A percentile compares a stretch with the other conserved stretches of the same genome.
phyloP scores from a whole-genome alignment of 257 asterid genomes.

The Salvia hispanica region DNA sequence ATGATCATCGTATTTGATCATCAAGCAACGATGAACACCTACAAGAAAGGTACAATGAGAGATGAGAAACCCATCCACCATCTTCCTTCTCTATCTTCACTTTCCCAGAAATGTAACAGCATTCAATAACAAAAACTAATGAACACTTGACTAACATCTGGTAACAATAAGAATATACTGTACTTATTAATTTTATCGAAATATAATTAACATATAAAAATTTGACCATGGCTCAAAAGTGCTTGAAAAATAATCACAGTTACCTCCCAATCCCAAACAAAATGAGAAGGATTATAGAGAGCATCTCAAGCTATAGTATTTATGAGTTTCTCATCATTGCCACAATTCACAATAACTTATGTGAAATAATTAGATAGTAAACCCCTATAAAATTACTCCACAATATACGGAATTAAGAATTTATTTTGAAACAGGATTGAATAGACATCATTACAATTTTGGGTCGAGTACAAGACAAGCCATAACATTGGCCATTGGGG shows the following conservation, averaged over 20 bases:
- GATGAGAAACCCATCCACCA: too few species aligned
- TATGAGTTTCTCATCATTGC: slow-evolving; percentile 67
- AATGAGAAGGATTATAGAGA: slow-evolving; percentile 32
- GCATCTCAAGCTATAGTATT: slow-evolving; percentile 34
- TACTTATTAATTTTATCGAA: neutral
- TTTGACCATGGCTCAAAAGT: slow-evolving; percentile 71
- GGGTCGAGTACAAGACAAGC: slow-evolving; percentile 10
- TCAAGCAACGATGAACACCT: too few species aligned
- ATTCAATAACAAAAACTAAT: too few species aligned
- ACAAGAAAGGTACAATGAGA: too few species aligned
- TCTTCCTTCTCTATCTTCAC: too few species aligned
- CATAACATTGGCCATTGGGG: neutral
- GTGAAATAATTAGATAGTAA: too few species aligned
- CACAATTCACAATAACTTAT: slow-evolving; percentile 41
- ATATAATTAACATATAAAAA: neutral
- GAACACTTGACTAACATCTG: too few species aligned
- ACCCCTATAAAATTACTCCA: too few species aligned
- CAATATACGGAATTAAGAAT: neutral
- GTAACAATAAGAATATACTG: neutral
- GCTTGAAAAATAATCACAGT: slow-evolving; percentile 64
- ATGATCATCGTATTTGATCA: too few species aligned
- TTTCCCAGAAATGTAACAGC: too few species aligned
- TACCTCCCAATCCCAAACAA: slow-evolving; percentile 37
- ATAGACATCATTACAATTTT: neutral
- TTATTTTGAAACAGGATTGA: neutral